Evolutionary conservation across 306 rosid species (phyloP).

Genomic region (Glycine soja): DNA sequence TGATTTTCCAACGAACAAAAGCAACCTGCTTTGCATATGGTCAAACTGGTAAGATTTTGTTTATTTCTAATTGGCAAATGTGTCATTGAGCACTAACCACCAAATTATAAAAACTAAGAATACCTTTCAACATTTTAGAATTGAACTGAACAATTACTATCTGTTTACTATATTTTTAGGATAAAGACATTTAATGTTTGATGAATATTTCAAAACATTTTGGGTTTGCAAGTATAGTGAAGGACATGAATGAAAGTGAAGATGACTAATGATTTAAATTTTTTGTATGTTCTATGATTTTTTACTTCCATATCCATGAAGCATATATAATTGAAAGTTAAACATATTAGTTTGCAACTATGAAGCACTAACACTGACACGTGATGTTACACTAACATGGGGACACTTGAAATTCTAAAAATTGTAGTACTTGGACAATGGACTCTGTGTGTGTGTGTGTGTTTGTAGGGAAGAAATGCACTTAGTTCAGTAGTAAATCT

Average conservation of each 20-base stretch:
- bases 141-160: slow-evolving; percentile 21
- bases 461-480: no score
- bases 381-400: no score
- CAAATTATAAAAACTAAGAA: background rate
- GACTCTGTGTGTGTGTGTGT: no score
- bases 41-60: slow-evolving; percentile 74
- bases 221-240: background rate
- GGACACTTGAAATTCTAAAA: no score
- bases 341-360: background rate
- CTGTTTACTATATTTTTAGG: slow-evolving; percentile 22
- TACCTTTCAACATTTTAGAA: background rate
- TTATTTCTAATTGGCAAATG: slow-evolving; percentile 38
- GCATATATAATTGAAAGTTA: slow-evolving; percentile 19
- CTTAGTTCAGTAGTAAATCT: no score
- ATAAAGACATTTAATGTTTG: background rate
- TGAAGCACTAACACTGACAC: no score
- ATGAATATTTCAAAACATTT: slow-evolving; percentile 22
- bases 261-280: slow-evolving; percentile 3
- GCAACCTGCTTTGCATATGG: slow-evolving; percentile 96
- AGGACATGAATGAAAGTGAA: slow-evolving; percentile 24
- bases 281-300: slow-evolving; percentile 23
- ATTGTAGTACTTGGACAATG: no score
- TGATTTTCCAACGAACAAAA: slow-evolving; percentile 80
- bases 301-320: slow-evolving; percentile 7
- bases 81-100: slow-evolving; percentile 13